Conservation (phyloP, 805 yeast genomes). For the Kodamaea lidongshanica region DNA sequence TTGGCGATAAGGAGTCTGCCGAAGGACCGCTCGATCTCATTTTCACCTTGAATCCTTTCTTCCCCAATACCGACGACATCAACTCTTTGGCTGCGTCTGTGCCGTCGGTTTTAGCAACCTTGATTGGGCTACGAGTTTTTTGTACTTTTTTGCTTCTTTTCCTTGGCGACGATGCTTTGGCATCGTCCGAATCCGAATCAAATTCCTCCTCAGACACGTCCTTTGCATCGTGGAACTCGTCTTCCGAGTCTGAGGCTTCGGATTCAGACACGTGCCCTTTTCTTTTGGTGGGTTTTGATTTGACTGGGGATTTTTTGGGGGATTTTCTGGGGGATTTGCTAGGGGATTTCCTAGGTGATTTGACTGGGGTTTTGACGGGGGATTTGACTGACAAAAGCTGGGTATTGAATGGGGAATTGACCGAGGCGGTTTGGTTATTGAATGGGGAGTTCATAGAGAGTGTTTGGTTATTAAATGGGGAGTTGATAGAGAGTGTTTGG, state of each 20-base stretch:
- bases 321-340: background rate
- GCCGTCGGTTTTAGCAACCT: slow-evolving; percentile 7
- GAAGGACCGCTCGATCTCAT: slow-evolving; percentile 14
- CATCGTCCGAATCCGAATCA: slow-evolving; percentile 11
- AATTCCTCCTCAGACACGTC: slow-evolving; percentile 18
- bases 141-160: slow-evolving; percentile 7
- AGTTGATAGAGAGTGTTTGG: no score
- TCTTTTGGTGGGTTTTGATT: slow-evolving; percentile 8
- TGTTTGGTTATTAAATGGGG: no score
- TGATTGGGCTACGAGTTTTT: slow-evolving; percentile 6
- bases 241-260: slow-evolving; percentile 4
- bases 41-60: slow-evolving; percentile 21
- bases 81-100: slow-evolving; percentile 18
- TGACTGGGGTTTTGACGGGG: slow-evolving; percentile 1
- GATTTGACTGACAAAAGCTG: no score
- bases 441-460: no score
- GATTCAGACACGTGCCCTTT: slow-evolving; percentile 11
- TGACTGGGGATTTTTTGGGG: slow-evolving; percentile 1
- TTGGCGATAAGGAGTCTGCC: slow-evolving; percentile 16
- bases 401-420: no score
- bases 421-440: no score
- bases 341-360: background rate
- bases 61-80: slow-evolving; percentile 18
- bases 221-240: no score
- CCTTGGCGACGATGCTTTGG: slow-evolving; percentile 5